Percentiles rank a stretch among this genome's conserved stretches.
Evolutionary conservation across 306 rosid species (phyloP).

Genomic region (barrel medic (Medicago truncatula)): MtrunA17r5.0-ANR NC_053045.1:36884001-36884500

Average conservation of each 20-base stretch:
- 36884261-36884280: constrained; percentile 19
- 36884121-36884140: constrained; percentile 9
- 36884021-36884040: neutral
- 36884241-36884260: constrained; percentile 17
- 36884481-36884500: too few relatives aligned
- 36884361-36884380: constrained; percentile 57
- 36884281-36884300: constrained; percentile 27
- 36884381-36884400: constrained; percentile 55
- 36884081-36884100: neutral
- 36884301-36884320: constrained; percentile 27
- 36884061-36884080: neutral
- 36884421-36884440: constrained; percentile 23
- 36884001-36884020: constrained; percentile 2
- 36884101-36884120: neutral
- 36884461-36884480: constrained; percentile 8
- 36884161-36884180: constrained; percentile 13
- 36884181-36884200: constrained; percentile 14
- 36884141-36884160: neutral
- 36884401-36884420: constrained; percentile 39
- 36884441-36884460: neutral
- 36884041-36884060: constrained; percentile 1
- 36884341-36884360: constrained; percentile 46
- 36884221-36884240: constrained; percentile 10
- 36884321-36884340: constrained; percentile 40
- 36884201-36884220: constrained; percentile 20